Conservation (phyloP, 176 grass and related monocot species). For the Phragmites australis region DNA sequence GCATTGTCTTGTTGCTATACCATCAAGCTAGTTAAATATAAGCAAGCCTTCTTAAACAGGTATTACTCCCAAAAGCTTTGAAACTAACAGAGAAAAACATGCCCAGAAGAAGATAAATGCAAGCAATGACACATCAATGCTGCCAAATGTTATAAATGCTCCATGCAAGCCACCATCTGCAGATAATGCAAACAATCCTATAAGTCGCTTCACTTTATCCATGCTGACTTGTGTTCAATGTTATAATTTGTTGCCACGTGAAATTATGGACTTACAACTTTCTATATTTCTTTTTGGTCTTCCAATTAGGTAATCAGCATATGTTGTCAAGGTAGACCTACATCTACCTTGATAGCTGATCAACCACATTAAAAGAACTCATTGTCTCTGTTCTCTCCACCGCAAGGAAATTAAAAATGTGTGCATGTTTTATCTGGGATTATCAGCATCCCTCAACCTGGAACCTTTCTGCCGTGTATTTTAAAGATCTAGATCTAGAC, state of each 20-base stretch:
- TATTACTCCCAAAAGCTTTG: conserved; percentile 66
- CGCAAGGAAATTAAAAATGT: conserved; percentile 12
- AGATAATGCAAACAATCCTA: conserved; percentile 62
- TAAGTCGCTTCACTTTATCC: conserved; percentile 12
- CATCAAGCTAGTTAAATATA: conserved; percentile 40
- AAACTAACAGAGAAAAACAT: conserved; percentile 48
- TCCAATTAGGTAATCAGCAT: conserved; percentile 14
- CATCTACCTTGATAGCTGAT: neutral
- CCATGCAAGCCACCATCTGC: conserved; percentile 30
- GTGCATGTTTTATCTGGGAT: conserved; percentile 18
- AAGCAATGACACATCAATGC: conserved; percentile 48
- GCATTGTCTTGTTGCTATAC: conserved; percentile 32
- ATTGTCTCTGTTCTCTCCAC: conserved; percentile 1
- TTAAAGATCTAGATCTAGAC: neutral
- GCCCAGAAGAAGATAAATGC: conserved; percentile 58
- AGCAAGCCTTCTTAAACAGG: conserved; percentile 52
- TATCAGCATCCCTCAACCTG: neutral
- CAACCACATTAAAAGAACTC: neutral
- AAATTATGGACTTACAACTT: neutral
- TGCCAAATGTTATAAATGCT: conserved; percentile 52
- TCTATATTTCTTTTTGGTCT: conserved; percentile 16
- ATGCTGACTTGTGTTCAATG: conserved; percentile 34
- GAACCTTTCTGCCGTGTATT: neutral
- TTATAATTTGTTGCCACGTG: conserved; percentile 33
- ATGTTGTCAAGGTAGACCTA: conserved; percentile 2